These are phyloP conservation scores for Volvariella volvacea DNA, from an alignment of 1,284 basidiomycete genomes.

Conservation along the genomic window DNA sequence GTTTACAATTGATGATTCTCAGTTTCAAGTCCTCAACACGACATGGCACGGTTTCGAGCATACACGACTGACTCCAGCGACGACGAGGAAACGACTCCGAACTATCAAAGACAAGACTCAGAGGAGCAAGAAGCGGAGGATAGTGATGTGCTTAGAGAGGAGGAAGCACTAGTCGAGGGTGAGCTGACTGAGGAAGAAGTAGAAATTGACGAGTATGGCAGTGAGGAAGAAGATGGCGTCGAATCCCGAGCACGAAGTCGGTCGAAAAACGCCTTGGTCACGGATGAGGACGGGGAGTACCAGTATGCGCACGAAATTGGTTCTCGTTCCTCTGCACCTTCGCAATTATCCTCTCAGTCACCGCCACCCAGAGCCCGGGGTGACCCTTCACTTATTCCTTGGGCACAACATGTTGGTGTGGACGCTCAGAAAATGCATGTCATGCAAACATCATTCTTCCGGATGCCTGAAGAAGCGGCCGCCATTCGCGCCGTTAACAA, in stretches of 20 bases:
- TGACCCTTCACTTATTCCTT: conserved; percentile 43
- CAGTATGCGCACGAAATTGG: conserved; percentile 37
- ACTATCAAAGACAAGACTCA: neutral
- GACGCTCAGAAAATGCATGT: conserved; percentile 83
- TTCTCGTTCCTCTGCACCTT: conserved; percentile 17
- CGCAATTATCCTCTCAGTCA: conserved; percentile 23
- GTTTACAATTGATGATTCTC: too few species aligned
- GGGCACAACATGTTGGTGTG: conserved; percentile 65
- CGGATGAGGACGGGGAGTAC: conserved; percentile 44
- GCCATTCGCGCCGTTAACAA: conserved; percentile 43
- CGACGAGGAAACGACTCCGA: conserved; percentile 9
- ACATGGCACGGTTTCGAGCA: conserved; percentile 39
- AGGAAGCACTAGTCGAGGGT: conserved; percentile 11
- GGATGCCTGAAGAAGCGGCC: conserved; percentile 62
- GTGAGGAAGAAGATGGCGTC: conserved; percentile 11
- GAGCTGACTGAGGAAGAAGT: conserved; percentile 15
- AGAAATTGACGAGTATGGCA: conserved; percentile 20
- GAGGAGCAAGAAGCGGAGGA: neutral
- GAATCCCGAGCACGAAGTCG: neutral
- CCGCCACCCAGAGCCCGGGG: conserved; percentile 19
- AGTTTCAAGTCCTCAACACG: neutral
- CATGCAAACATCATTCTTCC: conserved; percentile 87
- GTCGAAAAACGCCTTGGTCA: conserved; percentile 33
- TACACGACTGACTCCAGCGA: conserved; percentile 32
- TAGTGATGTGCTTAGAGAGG: conserved; percentile 1